Percentiles rank a stretch among this genome's conserved stretches.
Conservation (phyloP, 1,284 basidiomycete genomes). For the Cryptococcus depauperatus region DNA sequence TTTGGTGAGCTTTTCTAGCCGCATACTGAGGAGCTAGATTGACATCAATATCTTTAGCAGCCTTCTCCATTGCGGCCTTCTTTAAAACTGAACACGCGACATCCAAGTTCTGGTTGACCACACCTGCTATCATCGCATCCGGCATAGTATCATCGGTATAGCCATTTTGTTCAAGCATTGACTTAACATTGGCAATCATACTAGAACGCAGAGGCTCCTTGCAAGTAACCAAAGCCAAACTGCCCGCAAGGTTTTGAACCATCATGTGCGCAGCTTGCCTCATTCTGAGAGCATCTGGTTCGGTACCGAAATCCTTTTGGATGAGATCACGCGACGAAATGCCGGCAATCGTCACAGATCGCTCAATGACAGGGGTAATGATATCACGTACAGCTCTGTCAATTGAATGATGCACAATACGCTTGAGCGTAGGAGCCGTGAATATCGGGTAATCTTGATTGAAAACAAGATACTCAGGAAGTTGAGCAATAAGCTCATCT, state of each 20-base stretch:
- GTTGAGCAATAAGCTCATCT: slow-evolving; percentile 57
- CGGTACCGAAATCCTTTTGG: slow-evolving; percentile 93
- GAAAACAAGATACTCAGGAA: slow-evolving; percentile 71
- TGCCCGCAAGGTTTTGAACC: slow-evolving; percentile 95
- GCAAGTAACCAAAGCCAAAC: slow-evolving; percentile 93
- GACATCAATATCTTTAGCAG: slow-evolving; percentile 90
- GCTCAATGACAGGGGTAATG: slow-evolving; percentile 92
- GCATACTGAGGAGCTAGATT: slow-evolving; percentile 76
- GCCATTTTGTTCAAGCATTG: slow-evolving; percentile 70
- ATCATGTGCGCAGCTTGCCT: slow-evolving; percentile 89
- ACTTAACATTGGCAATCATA: slow-evolving; percentile 80
- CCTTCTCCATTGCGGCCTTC: slow-evolving; percentile 96
- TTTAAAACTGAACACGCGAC: slow-evolving; percentile 91
- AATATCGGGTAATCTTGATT: slow-evolving; percentile 56
- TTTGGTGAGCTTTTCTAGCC: slow-evolving; percentile 75
- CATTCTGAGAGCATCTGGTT: slow-evolving; percentile 82
- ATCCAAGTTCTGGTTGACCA: slow-evolving; percentile 91
- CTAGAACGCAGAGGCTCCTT: slow-evolving; percentile 94
- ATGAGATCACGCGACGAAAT: slow-evolving; percentile 96
- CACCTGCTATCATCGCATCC: slow-evolving; percentile 57
- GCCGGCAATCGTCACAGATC: slow-evolving; percentile 97
- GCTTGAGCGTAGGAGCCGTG: slow-evolving; percentile 72
- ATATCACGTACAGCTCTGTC: slow-evolving; percentile 96
- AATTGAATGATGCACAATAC: slow-evolving; percentile 82
- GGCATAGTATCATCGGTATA: slow-evolving; percentile 62